Evolutionary conservation across 1,284 basidiomycete species (phyloP).

Genomic region (Boletellus deceptivus): DNA sequence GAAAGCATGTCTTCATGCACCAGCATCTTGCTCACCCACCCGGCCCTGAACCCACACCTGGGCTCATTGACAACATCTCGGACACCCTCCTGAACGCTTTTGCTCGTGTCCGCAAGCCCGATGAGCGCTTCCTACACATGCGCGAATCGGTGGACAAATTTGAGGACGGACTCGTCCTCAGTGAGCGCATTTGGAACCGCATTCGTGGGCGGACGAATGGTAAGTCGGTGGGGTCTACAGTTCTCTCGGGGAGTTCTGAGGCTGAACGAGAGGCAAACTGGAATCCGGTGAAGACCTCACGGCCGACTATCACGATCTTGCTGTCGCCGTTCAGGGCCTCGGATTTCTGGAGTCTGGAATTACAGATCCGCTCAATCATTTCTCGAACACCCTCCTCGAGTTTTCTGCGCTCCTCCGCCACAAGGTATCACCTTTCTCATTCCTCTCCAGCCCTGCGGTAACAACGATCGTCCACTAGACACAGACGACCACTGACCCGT

Average conservation of each 20-base stretch:
- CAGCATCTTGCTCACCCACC: constrained; percentile 89
- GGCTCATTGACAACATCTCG: constrained; percentile 91
- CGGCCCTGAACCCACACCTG: constrained; percentile 70
- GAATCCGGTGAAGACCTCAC: constrained; percentile 88
- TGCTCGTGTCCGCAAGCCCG: constrained; percentile 92
- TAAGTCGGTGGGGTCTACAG: constrained; percentile 46
- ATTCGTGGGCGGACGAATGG: constrained; percentile 80
- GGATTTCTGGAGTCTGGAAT: constrained; percentile 98
- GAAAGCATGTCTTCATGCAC: constrained; percentile 92
- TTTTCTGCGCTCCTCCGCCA: constrained; percentile 86
- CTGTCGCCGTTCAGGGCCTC: constrained; percentile 92
- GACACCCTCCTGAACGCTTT: constrained; percentile 97
- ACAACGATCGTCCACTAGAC: constrained; percentile 49
- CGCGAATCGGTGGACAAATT: constrained; percentile 90
- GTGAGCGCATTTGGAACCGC: constrained; percentile 80
- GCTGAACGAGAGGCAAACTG: constrained; percentile 76
- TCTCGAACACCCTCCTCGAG: constrained; percentile 92
- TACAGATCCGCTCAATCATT: constrained; percentile 93
- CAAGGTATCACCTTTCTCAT: constrained; percentile 44
- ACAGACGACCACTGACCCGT: constrained; percentile 82
- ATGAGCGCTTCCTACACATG: constrained; percentile 93
- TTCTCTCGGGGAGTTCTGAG: constrained; percentile 55
- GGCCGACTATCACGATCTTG: constrained; percentile 95
- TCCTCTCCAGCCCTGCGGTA: background rate
- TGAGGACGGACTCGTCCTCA: constrained; percentile 82